Evolutionary conservation across 805 yeast species (phyloP).

Genomic region (Candida krabiensis): DNA sequence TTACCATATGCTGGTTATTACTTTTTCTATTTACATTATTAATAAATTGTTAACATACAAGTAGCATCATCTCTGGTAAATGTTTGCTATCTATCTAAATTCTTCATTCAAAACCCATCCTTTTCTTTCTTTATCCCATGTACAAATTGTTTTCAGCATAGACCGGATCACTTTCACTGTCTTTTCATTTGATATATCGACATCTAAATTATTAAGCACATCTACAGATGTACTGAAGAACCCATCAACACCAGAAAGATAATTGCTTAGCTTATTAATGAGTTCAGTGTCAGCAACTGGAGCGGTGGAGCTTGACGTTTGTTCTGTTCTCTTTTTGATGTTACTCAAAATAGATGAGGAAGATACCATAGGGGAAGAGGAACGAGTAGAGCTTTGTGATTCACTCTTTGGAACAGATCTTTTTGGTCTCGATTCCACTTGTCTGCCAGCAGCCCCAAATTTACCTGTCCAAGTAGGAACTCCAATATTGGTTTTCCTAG

Average conservation of each 20-base stretch:
- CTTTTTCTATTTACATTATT: too few relatives aligned
- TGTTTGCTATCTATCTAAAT: conserved; percentile 38
- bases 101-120: conserved; percentile 71
- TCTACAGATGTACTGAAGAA: conserved; percentile 33
- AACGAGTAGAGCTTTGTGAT: conserved; percentile 3
- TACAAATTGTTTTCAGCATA: conserved; percentile 64
- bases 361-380: conserved; percentile 25
- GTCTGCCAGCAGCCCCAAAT: conserved; percentile 79
- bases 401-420: background rate
- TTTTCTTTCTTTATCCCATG: conserved; percentile 56
- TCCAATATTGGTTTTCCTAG: conserved; percentile 56
- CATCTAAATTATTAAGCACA: conserved; percentile 26
- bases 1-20: too few relatives aligned
- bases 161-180: conserved; percentile 65
- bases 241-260: conserved; percentile 29
- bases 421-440: background rate
- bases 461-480: conserved; percentile 97
- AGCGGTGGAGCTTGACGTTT: conserved; percentile 2
- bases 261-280: conserved; percentile 24
- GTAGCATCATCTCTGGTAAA: too few relatives aligned
- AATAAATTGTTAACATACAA: too few relatives aligned
- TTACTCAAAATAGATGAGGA: conserved; percentile 52
- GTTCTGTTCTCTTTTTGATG: conserved; percentile 41
- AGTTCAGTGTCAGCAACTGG: conserved; percentile 18
- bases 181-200: conserved; percentile 44